A percentile compares a stretch with the other conserved stretches of the same genome.
phyloP scores from a whole-genome alignment of 805 yeast species.

The Schwanniomyces sp. region DNA sequence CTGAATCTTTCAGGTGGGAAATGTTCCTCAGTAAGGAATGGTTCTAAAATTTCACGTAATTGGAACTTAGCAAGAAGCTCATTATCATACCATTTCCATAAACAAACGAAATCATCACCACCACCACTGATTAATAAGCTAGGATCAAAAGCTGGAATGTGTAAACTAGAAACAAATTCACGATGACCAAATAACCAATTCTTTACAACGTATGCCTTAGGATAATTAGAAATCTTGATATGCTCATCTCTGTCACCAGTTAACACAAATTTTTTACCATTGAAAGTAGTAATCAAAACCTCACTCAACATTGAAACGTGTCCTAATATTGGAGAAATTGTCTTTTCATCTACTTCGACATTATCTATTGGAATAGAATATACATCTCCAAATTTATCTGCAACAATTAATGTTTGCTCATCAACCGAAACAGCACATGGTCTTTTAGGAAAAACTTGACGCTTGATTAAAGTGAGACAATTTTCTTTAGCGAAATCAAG shows the following conservation, averaged over 20 bases:
- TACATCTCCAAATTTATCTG: conserved; percentile 97
- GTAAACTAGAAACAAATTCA: conserved; percentile 73
- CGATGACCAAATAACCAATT: conserved; percentile 85
- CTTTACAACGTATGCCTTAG: conserved; percentile 74
- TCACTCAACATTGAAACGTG: conserved; percentile 97
- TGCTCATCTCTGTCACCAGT: conserved; percentile 97
- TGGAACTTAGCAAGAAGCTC: conserved; percentile 49
- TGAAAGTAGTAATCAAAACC: conserved; percentile 42
- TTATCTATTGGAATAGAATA: conserved; percentile 54
- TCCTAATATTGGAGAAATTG: conserved; percentile 72
- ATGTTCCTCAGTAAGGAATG: conserved; percentile 55
- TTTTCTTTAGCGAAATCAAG: conserved; percentile 34
- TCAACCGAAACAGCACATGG: conserved; percentile 77
- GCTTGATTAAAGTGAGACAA: conserved; percentile 53
- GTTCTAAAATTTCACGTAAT: conserved; percentile 37
- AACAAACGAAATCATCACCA: conserved; percentile 73
- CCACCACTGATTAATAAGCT: conserved; percentile 76
- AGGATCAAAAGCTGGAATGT: conserved; percentile 52
- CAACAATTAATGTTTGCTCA: conserved; percentile 58
- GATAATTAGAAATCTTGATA: conserved; percentile 78
- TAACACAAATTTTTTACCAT: conserved; percentile 54
- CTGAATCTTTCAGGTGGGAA: conserved; percentile 65
- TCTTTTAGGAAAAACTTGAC: conserved; percentile 85
- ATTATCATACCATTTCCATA: conserved; percentile 75
- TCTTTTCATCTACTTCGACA: conserved; percentile 40